Conservation (phyloP, 768 basidiomycete species). For the Hortiboletus campestris region DNA sequence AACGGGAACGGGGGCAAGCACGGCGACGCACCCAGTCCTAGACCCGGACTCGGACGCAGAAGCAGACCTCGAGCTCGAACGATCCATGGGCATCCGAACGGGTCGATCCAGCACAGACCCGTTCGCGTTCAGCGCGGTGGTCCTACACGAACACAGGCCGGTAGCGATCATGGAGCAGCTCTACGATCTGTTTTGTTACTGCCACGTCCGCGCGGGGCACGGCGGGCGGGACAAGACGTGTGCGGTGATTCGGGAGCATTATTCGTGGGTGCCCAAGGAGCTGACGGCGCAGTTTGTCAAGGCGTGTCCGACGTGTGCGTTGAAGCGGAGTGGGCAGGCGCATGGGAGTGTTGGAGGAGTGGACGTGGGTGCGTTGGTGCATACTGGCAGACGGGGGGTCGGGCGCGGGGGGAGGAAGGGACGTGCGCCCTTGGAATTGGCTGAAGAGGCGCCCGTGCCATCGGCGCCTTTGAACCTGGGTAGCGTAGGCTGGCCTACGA, state of each 20-base stretch:
- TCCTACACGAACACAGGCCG: slow-evolving; percentile 69
- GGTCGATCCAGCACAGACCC: background rate
- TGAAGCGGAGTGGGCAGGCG: slow-evolving; percentile 41
- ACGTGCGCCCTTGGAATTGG: background rate
- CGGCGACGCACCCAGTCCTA: background rate
- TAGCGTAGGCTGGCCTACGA: slow-evolving; percentile 17
- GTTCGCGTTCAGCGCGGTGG: slow-evolving; percentile 35
- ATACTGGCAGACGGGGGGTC: background rate
- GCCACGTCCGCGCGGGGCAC: slow-evolving; percentile 63
- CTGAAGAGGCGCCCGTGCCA: background rate
- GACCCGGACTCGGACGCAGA: slow-evolving; percentile 6
- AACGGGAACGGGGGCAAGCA: background rate
- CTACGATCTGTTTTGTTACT: slow-evolving; percentile 73
- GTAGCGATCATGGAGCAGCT: slow-evolving; percentile 78
- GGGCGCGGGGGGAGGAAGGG: background rate
- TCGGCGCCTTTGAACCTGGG: background rate
- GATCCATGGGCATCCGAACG: slow-evolving; percentile 9
- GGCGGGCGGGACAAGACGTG: slow-evolving; percentile 81
- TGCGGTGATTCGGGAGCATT: slow-evolving; percentile 60
- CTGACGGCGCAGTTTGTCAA: slow-evolving; percentile 77
- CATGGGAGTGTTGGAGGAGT: slow-evolving; percentile 17
- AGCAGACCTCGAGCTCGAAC: slow-evolving; percentile 15
- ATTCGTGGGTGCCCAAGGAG: slow-evolving; percentile 84
- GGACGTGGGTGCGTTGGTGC: background rate
- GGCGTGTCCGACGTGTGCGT: slow-evolving; percentile 72